Base-by-base conservation (phyloP, 2,329 filamentous ascomycete genomes). In the Colletotrichum sp. region DNA sequence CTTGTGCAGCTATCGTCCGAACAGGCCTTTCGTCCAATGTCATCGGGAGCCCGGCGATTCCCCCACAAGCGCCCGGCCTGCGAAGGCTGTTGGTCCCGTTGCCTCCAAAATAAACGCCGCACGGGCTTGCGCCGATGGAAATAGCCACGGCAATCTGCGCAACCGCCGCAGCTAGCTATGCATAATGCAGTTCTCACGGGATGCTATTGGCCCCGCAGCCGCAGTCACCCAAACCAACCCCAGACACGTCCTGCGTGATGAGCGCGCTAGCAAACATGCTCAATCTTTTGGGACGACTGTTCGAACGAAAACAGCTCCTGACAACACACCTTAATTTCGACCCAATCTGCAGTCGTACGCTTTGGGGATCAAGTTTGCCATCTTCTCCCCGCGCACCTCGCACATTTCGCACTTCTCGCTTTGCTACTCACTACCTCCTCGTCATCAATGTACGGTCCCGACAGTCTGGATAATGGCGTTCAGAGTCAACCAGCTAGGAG, bases 111-210 rank as follows among this genome's bases (percentile, higher is more conserved):
- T 60, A 73, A 56, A 64, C 64, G 73, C 73, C 27, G 73, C 73
- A 73, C 56, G 32, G 69, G 22, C 56, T n/a, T 30, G 22, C 16
- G 10, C 30, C n/a, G 56, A 73, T 73, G 27, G 73, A 68, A 73
- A 75, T 75, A 75, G 70, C 73, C 64, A 75, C 73, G 64, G 73
- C 70, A 75, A 68, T 75, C 64, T 75, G 70, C 73, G 73, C 58
- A 75, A 52, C 73, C 73, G 73, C 70, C 43, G 64, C 56, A 52
- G 43, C 55, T 25, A 62, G 16, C 30, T 28, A 61, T 62, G 67
- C 34, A 55, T 55, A 9, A 64, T 73, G 64, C 62, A 73, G 30
- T 32, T 48, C 30, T 28, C 72, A 30, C 25, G 22, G 25, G 25
- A 34, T 39, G 43, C 34, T 64, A 75, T 75, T 68, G 73, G 73